Evolutionary conservation across 2,329 filamentous ascomycete species (phyloP), one percentile per base, ranked within the genome.

Genomic region (Penicillium psychrosexuale): DNA sequence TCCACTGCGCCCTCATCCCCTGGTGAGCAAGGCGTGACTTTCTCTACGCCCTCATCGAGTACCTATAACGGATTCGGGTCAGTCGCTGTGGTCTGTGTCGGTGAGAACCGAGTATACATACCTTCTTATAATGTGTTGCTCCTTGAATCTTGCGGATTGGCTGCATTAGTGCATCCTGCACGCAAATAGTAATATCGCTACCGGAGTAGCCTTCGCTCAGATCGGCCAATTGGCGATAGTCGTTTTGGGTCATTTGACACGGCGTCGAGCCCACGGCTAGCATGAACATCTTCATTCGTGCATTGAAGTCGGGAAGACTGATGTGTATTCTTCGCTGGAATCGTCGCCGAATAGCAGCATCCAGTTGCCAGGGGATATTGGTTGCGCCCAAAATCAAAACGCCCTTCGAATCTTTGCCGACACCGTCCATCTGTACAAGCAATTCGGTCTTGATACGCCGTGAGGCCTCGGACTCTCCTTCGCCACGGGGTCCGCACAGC

Each of bases 351-450:
- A 99, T 99, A 65, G 94, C 94, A 11, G 91, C 89, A 72, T 99
- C 94, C 46, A 99, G 82, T 79, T 99, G 93, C 94, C 94, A 99
- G 17, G 94, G 94, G 59, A 99, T 97, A 72, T 99, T 99, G 53
- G 94, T 99, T 51, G 94, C 94, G 57, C 94, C 94, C 3, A 99
- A 84, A 38, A 99, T 95, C 24, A 99, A 80, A 8, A 99, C 93
- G 19, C 93, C 94, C 67, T 89, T 91, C 59, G 89, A 93, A 75
- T 99, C 94, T 60, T 95, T 93, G 60, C 94, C 95, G 9, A 99
- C 94, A 76, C 94, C 95, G 67, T 99, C 94, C 94, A 99, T 99
- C 75, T 99, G 94, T 17, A 99, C 93, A 13, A 99, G 85, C 68
- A 99, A 86, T 75, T 99, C 94, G 0, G 94, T 99, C 78, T 99